Percentiles rank a stretch among this genome's conserved stretches.
Conservation (phyloP, 1,139 yeast genomes). For the Entelexis paramagnoliae region DNA sequence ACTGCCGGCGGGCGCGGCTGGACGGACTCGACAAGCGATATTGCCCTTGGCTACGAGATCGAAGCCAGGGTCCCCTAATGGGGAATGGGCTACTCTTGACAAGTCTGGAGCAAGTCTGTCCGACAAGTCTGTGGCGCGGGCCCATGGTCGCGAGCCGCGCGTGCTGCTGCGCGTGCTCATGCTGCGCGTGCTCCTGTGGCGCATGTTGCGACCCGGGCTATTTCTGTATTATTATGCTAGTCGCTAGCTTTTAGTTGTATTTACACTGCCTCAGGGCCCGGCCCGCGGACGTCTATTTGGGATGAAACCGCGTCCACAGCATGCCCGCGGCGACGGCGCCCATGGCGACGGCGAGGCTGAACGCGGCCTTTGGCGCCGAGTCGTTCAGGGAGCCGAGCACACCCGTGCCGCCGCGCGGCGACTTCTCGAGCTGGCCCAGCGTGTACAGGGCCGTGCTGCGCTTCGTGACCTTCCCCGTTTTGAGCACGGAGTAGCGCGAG, state of each 20-base stretch:
- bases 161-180: too few relatives aligned
- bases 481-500: conserved; percentile 21
- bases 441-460: conserved; percentile 17
- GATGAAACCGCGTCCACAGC: conserved; percentile 14
- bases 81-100: too few relatives aligned
- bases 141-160: too few relatives aligned
- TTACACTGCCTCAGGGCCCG: too few relatives aligned
- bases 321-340: conserved; percentile 19
- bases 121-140: too few relatives aligned
- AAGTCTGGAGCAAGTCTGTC: too few relatives aligned
- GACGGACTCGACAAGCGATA: conserved; percentile 66
- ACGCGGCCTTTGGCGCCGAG: conserved; percentile 6
- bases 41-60: conserved; percentile 71
- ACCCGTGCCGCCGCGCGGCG: conserved; percentile 7
- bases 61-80: conserved; percentile 16
- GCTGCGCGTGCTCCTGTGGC: too few relatives aligned
- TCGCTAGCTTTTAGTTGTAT: too few relatives aligned
- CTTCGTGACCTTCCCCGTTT: conserved; percentile 17
- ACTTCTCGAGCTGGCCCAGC: conserved; percentile 15
- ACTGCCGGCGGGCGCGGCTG: conserved; percentile 95
- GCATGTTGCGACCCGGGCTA: too few relatives aligned
- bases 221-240: too few relatives aligned
- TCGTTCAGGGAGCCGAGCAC: not conserved
- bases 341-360: conserved; percentile 16
- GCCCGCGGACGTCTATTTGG: not conserved